phyloP scores from a whole-genome alignment of 805 yeast species.

The Phaffomyces thermotolerans region DNA sequence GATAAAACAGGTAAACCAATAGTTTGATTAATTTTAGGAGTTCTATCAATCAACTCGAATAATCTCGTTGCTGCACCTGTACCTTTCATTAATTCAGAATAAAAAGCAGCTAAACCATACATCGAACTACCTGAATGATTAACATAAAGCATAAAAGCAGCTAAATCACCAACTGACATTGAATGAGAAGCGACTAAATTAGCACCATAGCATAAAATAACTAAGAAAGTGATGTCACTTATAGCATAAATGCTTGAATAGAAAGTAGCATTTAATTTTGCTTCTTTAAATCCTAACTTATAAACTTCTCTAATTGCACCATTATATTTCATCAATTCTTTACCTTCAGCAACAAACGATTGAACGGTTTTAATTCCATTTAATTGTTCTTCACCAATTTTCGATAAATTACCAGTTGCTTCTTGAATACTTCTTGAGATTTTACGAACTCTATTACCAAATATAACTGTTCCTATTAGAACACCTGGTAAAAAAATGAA shows the following conservation, averaged over 20 bases:
- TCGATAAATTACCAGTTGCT: slow-evolving; percentile 79
- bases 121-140: slow-evolving; percentile 91
- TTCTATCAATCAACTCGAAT: slow-evolving; percentile 77
- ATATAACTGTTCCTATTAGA: slow-evolving; percentile 66
- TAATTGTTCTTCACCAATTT: slow-evolving; percentile 88
- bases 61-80: slow-evolving; percentile 92
- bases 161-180: slow-evolving; percentile 80
- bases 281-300: slow-evolving; percentile 70
- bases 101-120: slow-evolving; percentile 87
- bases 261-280: slow-evolving; percentile 68
- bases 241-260: slow-evolving; percentile 72
- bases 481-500: slow-evolving; percentile 77
- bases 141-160: slow-evolving; percentile 91
- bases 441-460: slow-evolving; percentile 73
- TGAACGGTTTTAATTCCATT: slow-evolving; percentile 86
- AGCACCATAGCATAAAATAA: slow-evolving; percentile 75
- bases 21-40: slow-evolving; percentile 62
- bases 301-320: slow-evolving; percentile 60
- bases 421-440: slow-evolving; percentile 77
- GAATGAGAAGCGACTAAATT: slow-evolving; percentile 69
- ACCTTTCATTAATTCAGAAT: slow-evolving; percentile 95
- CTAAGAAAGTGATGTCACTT: slow-evolving; percentile 77
- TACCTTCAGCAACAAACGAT: slow-evolving; percentile 80
- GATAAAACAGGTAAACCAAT: slow-evolving; percentile 42
- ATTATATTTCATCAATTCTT: slow-evolving; percentile 73